Conservation (phyloP, 1,284 basidiomycete species). For the Melampsora americana region DNA sequence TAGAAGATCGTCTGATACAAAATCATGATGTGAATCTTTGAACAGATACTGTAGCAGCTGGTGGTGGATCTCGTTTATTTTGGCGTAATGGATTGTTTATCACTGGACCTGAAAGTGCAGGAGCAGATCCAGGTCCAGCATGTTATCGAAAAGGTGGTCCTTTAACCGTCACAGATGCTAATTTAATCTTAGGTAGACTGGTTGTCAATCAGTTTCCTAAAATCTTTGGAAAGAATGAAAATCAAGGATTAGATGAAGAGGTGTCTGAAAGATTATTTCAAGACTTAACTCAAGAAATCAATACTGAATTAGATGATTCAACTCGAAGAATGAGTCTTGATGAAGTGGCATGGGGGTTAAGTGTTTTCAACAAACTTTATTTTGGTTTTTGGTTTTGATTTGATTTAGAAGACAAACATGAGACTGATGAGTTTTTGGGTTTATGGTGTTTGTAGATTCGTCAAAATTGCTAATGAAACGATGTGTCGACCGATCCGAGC, state of each 20-base stretch:
- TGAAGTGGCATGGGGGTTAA: constrained; percentile 85
- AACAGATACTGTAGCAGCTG: constrained; percentile 65
- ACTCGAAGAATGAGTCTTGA: constrained; percentile 65
- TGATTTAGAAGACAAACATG: constrained; percentile 80
- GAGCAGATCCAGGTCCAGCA: constrained; percentile 76
- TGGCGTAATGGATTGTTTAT: constrained; percentile 77
- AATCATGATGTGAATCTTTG: not conserved
- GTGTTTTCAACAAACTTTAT: too few species aligned
- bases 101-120: constrained; percentile 78
- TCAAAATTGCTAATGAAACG: constrained; percentile 51
- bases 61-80: constrained; percentile 75
- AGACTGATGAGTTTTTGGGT: constrained; percentile 11
- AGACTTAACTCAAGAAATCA: constrained; percentile 66
- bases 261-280: constrained; percentile 67
- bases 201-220: constrained; percentile 65
- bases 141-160: constrained; percentile 78
- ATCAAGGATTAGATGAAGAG: constrained; percentile 71
- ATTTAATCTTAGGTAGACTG: constrained; percentile 76
- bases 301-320: constrained; percentile 59
- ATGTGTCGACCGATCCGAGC: constrained; percentile 91
- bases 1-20: not conserved
- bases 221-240: constrained; percentile 81
- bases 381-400: constrained; percentile 37
- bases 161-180: constrained; percentile 80
- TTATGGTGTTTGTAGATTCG: constrained; percentile 23